Base-by-base conservation (phyloP, 2,329 filamentous ascomycete genomes). In the Cyclaneusma minus region DNA sequence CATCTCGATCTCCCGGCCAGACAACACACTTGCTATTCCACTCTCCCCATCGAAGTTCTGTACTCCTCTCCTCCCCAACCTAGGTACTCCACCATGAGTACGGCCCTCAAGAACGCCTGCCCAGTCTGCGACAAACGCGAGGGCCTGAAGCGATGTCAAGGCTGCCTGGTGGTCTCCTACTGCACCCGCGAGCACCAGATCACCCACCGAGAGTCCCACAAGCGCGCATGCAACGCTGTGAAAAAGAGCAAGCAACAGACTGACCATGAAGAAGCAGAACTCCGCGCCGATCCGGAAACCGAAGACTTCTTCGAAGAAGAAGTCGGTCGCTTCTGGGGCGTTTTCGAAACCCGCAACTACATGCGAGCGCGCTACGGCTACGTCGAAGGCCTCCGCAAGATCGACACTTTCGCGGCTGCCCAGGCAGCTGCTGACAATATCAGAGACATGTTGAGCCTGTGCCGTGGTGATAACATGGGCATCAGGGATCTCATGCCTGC, bases 161-260 rank as follows among this genome's bases (percentile, higher is more conserved):
- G 40, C 4, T 67, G 61, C 42, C 49, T 45, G 21, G 51, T 48
- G 2, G 44, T 55, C 27, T 41, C 42, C 20, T 66, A 66, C 43
- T 66, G 62, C 42, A 39, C 49, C 25, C 38, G 40, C 9, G 50
- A 55, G 2, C 58, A 64, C 38, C 58, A 64, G 40, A 27, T 28
- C 0, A 24, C 38, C 2, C 40, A 64, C 34, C 38, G 50, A 13
- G 20, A 32, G 1, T 22, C 29, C 3, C 60, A 66, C 44, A 56
- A 56, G 35, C 18, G 18, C 7, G 37, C 27, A 9, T 66, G 62
- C 42, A 49, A 35, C 8, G 31, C 29, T 7, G 43, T 58, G 39
- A 51, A 48, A 29, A 47, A 48, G 19, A 29, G 31, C 5, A 44
- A 42, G 3, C 18, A 32, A 5, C 33, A 31, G 1, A 32, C 57